Evolutionary conservation across 306 rosid genomes (phyloP).

Genomic region (Vigna mungo): DNA sequence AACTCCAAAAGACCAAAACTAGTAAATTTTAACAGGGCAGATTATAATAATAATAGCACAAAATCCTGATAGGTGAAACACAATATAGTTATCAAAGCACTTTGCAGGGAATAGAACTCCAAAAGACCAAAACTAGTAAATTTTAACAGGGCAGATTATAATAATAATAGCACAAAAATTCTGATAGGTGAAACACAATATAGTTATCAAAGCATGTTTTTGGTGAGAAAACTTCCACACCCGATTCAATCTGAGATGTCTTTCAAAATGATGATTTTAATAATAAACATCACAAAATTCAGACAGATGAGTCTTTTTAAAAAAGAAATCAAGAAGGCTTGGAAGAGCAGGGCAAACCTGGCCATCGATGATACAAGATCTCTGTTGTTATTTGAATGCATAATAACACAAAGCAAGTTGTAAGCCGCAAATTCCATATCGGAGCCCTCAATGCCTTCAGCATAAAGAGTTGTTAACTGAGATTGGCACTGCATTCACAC

Average conservation of each 20-base stretch:
- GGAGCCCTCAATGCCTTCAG: conserved; percentile 91
- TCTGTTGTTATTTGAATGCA: conserved; percentile 91
- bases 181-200: background rate
- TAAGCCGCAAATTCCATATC: conserved; percentile 96
- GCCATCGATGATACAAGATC: conserved; percentile 88
- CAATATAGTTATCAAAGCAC: background rate
- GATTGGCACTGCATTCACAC: conserved; percentile 87
- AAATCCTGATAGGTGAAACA: background rate
- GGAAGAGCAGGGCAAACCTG: conserved; percentile 59
- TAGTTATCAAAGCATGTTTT: conserved; percentile 6
- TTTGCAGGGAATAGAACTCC: background rate
- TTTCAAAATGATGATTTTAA: too few species aligned
- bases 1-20: background rate
- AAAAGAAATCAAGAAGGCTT: conserved; percentile 14
- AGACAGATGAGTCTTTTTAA: conserved; percentile 14
- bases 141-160: background rate
- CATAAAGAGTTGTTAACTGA: conserved; percentile 81
- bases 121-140: background rate
- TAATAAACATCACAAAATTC: background rate
- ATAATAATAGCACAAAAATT: background rate
- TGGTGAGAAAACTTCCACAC: background rate
- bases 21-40: background rate
- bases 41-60: background rate
- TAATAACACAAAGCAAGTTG: conserved; percentile 89
- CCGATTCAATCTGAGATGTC: background rate